Conservation (phyloP, 2,329 filamentous ascomycete genomes). For the Hypoxylon sp. region DNA sequence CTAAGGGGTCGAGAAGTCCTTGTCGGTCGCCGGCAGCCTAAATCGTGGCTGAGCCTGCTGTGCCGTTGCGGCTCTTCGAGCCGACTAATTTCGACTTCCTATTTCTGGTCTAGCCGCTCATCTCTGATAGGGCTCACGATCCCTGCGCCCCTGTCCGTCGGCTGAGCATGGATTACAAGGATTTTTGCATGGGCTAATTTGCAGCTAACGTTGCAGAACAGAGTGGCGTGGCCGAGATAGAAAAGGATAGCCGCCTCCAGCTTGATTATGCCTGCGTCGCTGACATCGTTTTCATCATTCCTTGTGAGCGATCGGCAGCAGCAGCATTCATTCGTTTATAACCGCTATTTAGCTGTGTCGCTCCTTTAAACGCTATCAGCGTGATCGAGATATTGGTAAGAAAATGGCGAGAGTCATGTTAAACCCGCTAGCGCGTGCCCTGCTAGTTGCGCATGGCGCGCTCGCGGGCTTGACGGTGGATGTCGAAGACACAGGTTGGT, state of each 20-base stretch:
- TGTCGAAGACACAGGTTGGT: constrained; percentile 47
- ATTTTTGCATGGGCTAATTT: constrained; percentile 4
- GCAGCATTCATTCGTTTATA: constrained; percentile 25
- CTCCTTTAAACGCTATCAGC: background rate
- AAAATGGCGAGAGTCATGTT: constrained; percentile 42
- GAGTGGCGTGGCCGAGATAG: constrained; percentile 6
- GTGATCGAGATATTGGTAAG: background rate
- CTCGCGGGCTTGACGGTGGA: constrained; percentile 48
- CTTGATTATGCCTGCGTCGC: background rate
- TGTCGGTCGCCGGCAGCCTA: background rate
- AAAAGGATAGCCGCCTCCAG: constrained; percentile 19
- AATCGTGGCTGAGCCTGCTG: constrained; percentile 17
- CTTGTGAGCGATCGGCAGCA: background rate
- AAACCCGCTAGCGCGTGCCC: constrained; percentile 36
- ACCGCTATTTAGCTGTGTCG: background rate
- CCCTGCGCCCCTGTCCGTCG: background rate
- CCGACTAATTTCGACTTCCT: constrained; percentile 3
- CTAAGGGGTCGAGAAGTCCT: background rate
- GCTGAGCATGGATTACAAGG: constrained; percentile 13
- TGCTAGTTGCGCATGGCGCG: constrained; percentile 44
- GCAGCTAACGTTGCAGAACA: constrained; percentile 1
- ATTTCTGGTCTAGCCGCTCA: constrained; percentile 6
- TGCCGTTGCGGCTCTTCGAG: constrained; percentile 20
- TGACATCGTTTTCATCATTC: constrained; percentile 2
- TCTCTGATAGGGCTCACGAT: constrained; percentile 11